These are phyloP conservation scores for Aphanomyces cochlioides DNA, from an alignment of 352 stramenopile species.

Conservation along the genomic window DNA sequence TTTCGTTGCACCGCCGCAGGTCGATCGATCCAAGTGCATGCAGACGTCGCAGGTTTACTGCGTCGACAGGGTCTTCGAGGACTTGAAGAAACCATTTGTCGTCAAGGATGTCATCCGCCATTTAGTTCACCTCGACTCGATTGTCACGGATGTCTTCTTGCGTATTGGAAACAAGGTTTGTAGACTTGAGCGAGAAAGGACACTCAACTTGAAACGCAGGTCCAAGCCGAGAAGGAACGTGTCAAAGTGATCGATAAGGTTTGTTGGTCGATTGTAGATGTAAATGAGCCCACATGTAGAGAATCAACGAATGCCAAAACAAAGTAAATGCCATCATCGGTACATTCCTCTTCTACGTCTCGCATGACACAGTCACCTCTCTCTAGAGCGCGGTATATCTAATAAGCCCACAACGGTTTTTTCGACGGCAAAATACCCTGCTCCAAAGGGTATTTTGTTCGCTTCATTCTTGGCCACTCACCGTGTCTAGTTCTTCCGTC, in stretches of 20 bases:
- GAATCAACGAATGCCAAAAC: constrained; percentile 73
- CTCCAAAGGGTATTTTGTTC: constrained; percentile 42
- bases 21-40: constrained; percentile 39
- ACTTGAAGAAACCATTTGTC: constrained; percentile 79
- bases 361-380: background rate
- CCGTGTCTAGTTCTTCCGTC: constrained; percentile 41
- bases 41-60: constrained; percentile 84
- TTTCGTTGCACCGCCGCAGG: background rate
- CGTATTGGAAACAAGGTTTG: constrained; percentile 58
- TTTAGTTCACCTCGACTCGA: constrained; percentile 73
- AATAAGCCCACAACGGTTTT: constrained; percentile 88
- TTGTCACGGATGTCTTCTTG: constrained; percentile 83
- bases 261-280: background rate
- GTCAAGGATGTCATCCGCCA: constrained; percentile 82
- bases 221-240: constrained; percentile 60
- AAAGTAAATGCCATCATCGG: constrained; percentile 71
- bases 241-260: constrained; percentile 60
- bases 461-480: background rate
- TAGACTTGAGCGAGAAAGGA: constrained; percentile 27
- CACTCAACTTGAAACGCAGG: background rate
- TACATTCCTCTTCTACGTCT: background rate
- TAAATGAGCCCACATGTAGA: constrained; percentile 25
- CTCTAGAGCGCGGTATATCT: constrained; percentile 61
- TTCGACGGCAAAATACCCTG: constrained; percentile 83
- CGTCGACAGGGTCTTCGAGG: constrained; percentile 83